A percentile compares a stretch with the other conserved stretches of the same genome.
Conservation (phyloP, 1,284 basidiomycete genomes). For the Cutaneotrichosporon arboriforme region DNA sequence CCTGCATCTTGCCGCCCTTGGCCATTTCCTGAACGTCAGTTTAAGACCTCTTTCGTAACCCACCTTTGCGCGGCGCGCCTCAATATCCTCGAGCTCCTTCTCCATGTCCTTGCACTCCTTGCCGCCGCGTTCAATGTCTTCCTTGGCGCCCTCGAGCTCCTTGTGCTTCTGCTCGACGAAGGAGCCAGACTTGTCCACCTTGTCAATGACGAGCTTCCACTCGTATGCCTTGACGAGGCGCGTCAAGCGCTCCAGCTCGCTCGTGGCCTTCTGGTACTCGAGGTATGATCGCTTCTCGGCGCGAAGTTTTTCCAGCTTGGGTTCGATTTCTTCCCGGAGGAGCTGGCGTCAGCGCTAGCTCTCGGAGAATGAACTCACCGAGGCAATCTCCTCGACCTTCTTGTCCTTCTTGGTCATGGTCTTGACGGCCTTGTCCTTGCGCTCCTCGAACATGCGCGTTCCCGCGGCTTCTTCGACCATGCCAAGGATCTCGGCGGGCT, state of each 20-base stretch:
- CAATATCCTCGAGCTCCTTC: constrained; percentile 60
- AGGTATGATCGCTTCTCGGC: constrained; percentile 85
- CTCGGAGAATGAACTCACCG: constrained; percentile 40
- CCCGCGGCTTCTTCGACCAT: constrained; percentile 99
- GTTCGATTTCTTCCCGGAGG: constrained; percentile 85
- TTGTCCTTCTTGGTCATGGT: constrained; percentile 98
- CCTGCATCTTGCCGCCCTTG: constrained; percentile 74
- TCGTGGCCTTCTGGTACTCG: constrained; percentile 81
- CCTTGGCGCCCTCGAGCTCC: constrained; percentile 40
- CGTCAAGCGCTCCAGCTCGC: constrained; percentile 84
- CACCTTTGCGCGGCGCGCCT: constrained; percentile 57
- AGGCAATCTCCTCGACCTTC: constrained; percentile 82
- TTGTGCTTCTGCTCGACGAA: constrained; percentile 39
- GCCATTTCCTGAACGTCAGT: constrained; percentile 49
- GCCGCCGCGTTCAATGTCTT: constrained; percentile 50
- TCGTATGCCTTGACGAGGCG: constrained; percentile 83
- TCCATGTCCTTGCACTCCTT: constrained; percentile 53
- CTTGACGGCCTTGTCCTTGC: constrained; percentile 94
- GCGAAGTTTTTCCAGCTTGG: constrained; percentile 87
- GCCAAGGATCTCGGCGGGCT: constrained; percentile 91
- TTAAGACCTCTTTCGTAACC: constrained; percentile 7
- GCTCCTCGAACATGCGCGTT: constrained; percentile 98
- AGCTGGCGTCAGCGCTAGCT: constrained; percentile 47
- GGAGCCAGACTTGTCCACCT: constrained; percentile 49
- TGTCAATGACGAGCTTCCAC: constrained; percentile 68